phyloP scores from a whole-genome alignment of 352 stramenopile genomes.

The Pythium rishiriense region DNA sequence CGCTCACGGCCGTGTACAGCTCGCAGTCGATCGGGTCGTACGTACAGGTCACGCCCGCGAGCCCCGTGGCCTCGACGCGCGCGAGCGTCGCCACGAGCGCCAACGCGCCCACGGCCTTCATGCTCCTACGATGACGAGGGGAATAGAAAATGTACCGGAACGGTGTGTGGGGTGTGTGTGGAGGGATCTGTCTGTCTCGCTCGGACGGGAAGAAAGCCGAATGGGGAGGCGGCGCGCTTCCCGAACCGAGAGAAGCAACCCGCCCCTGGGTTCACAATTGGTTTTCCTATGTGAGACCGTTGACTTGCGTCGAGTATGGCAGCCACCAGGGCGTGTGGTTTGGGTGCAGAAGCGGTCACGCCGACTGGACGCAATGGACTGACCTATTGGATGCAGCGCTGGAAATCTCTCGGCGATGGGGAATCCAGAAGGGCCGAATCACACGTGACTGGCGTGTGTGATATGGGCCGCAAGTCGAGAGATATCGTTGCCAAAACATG shows the following conservation, averaged over 20 bases:
- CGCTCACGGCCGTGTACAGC: neutral
- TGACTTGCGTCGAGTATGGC: constrained; percentile 3
- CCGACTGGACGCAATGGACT: neutral
- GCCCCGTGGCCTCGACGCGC: neutral
- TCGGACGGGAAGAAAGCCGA: neutral
- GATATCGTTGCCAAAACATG: no score
- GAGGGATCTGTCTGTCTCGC: constrained; percentile 4
- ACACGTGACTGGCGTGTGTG: no score
- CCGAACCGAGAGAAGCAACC: neutral
- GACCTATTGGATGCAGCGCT: neutral
- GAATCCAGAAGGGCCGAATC: no score
- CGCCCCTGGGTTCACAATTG: constrained; percentile 1
- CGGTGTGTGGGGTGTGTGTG: no score
- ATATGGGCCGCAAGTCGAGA: no score
- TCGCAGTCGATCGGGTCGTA: neutral
- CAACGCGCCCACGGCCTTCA: neutral
- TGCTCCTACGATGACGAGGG: neutral
- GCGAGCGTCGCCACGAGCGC: neutral
- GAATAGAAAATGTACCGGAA: neutral
- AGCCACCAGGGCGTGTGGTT: neutral
- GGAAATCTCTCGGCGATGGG: neutral
- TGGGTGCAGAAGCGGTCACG: constrained; percentile 1
- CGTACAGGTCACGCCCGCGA: neutral
- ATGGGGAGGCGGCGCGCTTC: neutral
- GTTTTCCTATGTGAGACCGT: neutral